These are phyloP conservation scores for Neofusicoccum ribis DNA, from an alignment of 2,329 filamentous ascomycete species.

Conservation along the genomic window DNA sequence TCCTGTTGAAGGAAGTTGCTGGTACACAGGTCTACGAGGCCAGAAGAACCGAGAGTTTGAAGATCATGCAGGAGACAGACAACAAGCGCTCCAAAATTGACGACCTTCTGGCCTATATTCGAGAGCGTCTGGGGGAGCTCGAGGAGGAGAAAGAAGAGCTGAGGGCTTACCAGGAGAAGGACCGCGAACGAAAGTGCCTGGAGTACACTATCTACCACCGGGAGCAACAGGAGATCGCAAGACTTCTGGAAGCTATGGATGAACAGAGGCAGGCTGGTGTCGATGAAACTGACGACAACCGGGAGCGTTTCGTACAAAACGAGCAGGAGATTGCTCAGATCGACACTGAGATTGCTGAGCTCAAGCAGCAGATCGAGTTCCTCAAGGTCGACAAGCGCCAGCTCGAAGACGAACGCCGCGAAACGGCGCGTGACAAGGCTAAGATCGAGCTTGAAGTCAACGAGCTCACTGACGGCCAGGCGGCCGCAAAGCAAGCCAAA, in stretches of 20 bases:
- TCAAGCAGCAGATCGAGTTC: conserved; percentile 81
- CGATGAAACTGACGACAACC: conserved; percentile 79
- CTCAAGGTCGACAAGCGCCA: conserved; percentile 82
- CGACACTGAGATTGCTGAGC: conserved; percentile 74
- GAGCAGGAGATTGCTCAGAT: conserved; percentile 78
- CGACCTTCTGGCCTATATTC: conserved; percentile 86
- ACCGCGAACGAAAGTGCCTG: conserved; percentile 84
- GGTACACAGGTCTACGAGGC: conserved; percentile 97
- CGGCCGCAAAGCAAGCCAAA: conserved; percentile 71
- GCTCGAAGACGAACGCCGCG: conserved; percentile 84
- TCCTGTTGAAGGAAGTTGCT: conserved; percentile 93
- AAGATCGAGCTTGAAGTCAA: conserved; percentile 86
- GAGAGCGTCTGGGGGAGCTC: conserved; percentile 81
- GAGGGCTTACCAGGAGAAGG: conserved; percentile 90
- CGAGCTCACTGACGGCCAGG: conserved; percentile 78
- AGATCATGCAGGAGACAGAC: conserved; percentile 96
- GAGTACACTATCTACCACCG: conserved; percentile 94
- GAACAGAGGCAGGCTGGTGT: conserved; percentile 77
- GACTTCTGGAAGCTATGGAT: conserved; percentile 79
- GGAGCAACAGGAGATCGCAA: conserved; percentile 77
- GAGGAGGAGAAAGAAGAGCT: conserved; percentile 98
- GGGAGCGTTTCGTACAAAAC: conserved; percentile 71
- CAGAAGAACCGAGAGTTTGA: conserved; percentile 83
- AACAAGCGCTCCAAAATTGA: conserved; percentile 95
- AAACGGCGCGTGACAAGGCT: conserved; percentile 75